phyloP scores from a whole-genome alignment of 2,329 filamentous ascomycete species.

The Nemania diffusa region DNA sequence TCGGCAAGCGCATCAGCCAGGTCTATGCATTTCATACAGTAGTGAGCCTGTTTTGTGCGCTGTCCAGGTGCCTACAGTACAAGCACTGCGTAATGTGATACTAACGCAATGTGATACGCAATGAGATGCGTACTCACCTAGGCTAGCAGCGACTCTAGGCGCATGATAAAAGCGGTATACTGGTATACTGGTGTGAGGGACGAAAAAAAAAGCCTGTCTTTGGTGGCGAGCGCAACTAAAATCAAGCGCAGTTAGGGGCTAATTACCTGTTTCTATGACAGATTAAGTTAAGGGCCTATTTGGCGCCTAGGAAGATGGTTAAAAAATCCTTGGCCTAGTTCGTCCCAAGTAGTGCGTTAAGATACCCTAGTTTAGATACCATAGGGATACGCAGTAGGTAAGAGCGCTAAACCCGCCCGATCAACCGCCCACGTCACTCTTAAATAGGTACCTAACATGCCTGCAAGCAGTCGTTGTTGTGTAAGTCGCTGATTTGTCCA shows the following conservation, averaged over 20 bases:
- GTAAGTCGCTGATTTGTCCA: slow-evolving; percentile 19
- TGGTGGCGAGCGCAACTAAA: neutral
- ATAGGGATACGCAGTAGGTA: no score
- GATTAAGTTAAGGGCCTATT: no score
- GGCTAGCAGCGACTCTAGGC: neutral
- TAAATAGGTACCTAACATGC: no score
- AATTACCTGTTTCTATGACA: neutral
- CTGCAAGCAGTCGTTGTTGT: neutral
- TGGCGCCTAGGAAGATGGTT: neutral
- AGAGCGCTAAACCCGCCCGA: neutral
- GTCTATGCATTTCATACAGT: slow-evolving; percentile 1
- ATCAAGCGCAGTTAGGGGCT: neutral
- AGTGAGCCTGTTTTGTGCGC: neutral
- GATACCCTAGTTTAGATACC: neutral
- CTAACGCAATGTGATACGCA: neutral
- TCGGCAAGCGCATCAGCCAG: slow-evolving; percentile 19
- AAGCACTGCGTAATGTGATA: neutral
- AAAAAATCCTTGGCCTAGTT: neutral
- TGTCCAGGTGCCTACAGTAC: neutral
- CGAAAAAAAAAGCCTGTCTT: neutral
- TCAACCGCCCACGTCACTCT: slow-evolving; percentile 6
- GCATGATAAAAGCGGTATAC: neutral
- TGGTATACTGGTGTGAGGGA: neutral
- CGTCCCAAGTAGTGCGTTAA: neutral
- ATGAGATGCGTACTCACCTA: neutral